Base-by-base conservation (phyloP, 1,284 basidiomycete genomes). In the Malassezia cuniculi region DNA sequence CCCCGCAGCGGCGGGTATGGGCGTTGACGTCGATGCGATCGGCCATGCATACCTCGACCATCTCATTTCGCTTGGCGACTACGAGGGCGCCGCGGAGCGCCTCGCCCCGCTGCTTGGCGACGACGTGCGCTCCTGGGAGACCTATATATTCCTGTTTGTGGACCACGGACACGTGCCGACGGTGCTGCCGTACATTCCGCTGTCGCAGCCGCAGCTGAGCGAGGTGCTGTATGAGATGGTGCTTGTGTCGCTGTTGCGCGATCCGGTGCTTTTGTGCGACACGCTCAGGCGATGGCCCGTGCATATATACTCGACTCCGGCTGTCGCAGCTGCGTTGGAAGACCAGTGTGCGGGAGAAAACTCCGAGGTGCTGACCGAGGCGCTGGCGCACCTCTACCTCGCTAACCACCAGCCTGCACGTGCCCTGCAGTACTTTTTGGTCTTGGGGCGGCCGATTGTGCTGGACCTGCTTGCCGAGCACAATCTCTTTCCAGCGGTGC, bases 191-290 rank as follows among this genome's bases (percentile, higher is more conserved):
- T 80, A 77, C 57, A 77, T 95, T 0, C 93, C 93, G 0, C 86
- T 80, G 0, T 74, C 80, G 19, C 72, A 77, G 4, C 90, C 89
- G 0, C 78, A 78, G 34, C 74, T 97, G 10, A 78, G 80, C 31
- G 78, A 79, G 51, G 67, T 86, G 19, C 83, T 93, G 3, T 99
- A 97, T 68, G 89, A 93, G 67, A 85, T 95, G 82, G 79, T 95
- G 31, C 74, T 97, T 2, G 85, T 79, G 0, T 77, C 94, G 65
- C 83, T 87, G 60, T 70, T 97, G 11, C 74, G 77, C 2, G 82
- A 94, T 65, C 76, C 32, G 7, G 42, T 87, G 80, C 74, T 78
- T 2, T 71, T 97, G 9, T 70, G 85, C 8, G 72, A 75, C 50
- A 87, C 81, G 1, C 78, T 95, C 55, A 78, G 77, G 45, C 75